Evolutionary conservation across 192 early-diverging fungal genomes (phyloP).

Genomic region (Rhizophlyctis rosea): DNA sequence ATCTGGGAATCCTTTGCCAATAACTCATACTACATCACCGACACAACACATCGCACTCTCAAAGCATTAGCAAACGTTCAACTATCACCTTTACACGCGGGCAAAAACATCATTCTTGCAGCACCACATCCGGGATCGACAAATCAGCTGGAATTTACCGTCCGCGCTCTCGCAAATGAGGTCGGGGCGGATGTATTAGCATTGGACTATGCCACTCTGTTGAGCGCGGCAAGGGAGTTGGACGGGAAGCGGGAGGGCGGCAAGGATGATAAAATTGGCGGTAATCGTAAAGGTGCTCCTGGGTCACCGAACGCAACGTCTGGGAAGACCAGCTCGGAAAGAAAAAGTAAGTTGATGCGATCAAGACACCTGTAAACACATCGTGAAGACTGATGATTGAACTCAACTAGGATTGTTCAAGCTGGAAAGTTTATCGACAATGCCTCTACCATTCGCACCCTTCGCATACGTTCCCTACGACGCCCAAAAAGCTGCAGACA

Average conservation of each 20-base stretch:
- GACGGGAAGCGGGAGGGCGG: conserved; percentile 6
- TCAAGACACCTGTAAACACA: too few species aligned
- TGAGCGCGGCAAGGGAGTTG: conserved; percentile 44
- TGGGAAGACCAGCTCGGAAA: too few species aligned
- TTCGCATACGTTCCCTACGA: too few species aligned
- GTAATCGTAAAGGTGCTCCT: neutral
- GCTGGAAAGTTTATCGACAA: too few species aligned
- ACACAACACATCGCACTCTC: neutral
- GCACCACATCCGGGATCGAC: conserved; percentile 45
- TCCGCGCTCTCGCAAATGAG: conserved; percentile 40
- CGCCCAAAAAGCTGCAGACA: too few species aligned
- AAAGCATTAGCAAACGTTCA: neutral
- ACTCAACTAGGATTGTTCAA: too few species aligned
- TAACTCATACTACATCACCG: neutral
- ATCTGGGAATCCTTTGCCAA: neutral
- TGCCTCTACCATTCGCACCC: too few species aligned
- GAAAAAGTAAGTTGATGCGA: too few species aligned
- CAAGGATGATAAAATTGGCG: neutral
- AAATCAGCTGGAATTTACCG: conserved; percentile 29
- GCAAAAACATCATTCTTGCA: conserved; percentile 33
- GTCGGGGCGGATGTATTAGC: conserved; percentile 56
- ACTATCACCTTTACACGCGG: neutral
- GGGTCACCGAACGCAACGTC: neutral
- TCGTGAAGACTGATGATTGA: too few species aligned
- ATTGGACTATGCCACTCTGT: conserved; percentile 59